Percentiles rank a stretch among this genome's conserved stretches.
Evolutionary conservation across 78 protist genomes (phyloP).

Genomic region (Bodo saltans): DNA sequence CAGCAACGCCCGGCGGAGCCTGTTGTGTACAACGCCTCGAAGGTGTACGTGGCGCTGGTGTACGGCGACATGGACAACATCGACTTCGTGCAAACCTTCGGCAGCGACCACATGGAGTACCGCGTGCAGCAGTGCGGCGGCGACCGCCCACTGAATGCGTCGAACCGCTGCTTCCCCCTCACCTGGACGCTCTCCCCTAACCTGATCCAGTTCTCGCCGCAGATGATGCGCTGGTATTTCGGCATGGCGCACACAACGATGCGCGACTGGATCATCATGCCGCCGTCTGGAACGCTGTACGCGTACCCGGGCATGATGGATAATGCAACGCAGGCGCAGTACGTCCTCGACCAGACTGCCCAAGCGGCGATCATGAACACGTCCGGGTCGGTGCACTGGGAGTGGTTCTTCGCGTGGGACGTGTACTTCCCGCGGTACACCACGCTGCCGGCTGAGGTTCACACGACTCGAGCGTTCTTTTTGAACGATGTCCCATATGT

Average conservation of each 20-base stretch:
- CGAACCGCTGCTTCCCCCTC: background rate
- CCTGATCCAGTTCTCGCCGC: background rate
- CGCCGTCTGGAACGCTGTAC: background rate
- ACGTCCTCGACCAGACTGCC: background rate
- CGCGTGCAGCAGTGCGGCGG: background rate
- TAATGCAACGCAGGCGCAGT: background rate
- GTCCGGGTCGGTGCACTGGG: slow-evolving; percentile 1
- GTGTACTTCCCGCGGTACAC: slow-evolving; percentile 8
- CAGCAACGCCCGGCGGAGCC: background rate
- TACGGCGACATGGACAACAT: slow-evolving; percentile 10
- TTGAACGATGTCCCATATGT: no score
- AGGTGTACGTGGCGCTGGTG: background rate
- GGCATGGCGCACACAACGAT: background rate
- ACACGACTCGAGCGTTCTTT: no score
- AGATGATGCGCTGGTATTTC: background rate
- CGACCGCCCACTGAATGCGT: no score
- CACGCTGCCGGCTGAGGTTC: no score
- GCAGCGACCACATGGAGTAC: background rate
- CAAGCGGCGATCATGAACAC: background rate
- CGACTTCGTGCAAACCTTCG: background rate
- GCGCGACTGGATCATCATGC: background rate
- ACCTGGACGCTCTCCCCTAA: slow-evolving; percentile 10
- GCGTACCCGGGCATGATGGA: background rate
- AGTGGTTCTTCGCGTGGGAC: slow-evolving; percentile 24
- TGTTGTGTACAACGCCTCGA: slow-evolving; percentile 5